phyloP scores from a whole-genome alignment of 1,139 yeast species.

The Waltiozyma solani region DNA sequence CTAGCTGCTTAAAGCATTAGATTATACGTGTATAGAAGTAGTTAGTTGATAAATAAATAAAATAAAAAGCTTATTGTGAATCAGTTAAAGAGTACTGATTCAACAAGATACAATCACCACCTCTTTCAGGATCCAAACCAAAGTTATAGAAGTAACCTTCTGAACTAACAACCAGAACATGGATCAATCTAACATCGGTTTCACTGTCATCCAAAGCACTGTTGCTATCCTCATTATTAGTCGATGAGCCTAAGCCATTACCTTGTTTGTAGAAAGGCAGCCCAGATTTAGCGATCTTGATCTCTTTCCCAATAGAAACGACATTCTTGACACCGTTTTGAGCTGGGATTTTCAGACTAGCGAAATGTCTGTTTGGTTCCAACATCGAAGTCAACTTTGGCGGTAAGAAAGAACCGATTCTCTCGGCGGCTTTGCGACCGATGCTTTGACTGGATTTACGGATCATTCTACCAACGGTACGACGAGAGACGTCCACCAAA shows the following conservation, averaged over 20 bases:
- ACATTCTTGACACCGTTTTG: slow-evolving; percentile 52
- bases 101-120: slow-evolving; percentile 84
- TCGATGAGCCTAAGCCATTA: slow-evolving; percentile 1
- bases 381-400: slow-evolving; percentile 75
- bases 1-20: no score
- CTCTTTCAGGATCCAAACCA: slow-evolving; percentile 78
- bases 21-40: no score
- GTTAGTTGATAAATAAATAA: no score
- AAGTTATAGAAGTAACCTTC: slow-evolving; percentile 84
- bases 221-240: background rate
- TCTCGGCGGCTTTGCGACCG: slow-evolving; percentile 72
- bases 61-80: background rate
- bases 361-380: slow-evolving; percentile 92
- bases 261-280: slow-evolving; percentile 13
- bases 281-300: slow-evolving; percentile 20
- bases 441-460: slow-evolving; percentile 42
- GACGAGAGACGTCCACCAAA: slow-evolving; percentile 55
- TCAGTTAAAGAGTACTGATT: slow-evolving; percentile 47
- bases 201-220: slow-evolving; percentile 12
- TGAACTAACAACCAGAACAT: slow-evolving; percentile 73
- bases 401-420: slow-evolving; percentile 82
- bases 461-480: slow-evolving; percentile 63
- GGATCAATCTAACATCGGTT: slow-evolving; percentile 39
- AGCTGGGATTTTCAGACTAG: slow-evolving; percentile 76
- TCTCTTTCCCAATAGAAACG: slow-evolving; percentile 42